These are phyloP conservation scores for Calycina herbarum DNA, from an alignment of 2,329 filamentous ascomycete genomes.

Conservation along the genomic window DNA sequence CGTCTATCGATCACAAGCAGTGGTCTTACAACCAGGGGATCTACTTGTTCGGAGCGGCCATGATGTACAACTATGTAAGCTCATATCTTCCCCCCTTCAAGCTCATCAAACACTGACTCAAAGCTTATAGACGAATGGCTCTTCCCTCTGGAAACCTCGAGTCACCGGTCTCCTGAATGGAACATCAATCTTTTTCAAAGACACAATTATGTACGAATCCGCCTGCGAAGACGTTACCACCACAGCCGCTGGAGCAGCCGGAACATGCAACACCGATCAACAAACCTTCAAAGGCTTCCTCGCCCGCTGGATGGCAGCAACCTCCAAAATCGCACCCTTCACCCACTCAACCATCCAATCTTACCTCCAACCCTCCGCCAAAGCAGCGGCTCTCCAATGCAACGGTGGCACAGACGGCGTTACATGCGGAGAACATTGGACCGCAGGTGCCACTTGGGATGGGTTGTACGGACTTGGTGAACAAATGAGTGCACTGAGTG, in stretches of 20 bases:
- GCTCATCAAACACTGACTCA: conserved; percentile 19
- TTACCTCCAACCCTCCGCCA: conserved; percentile 53
- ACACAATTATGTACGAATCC: conserved; percentile 60
- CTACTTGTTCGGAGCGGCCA: conserved; percentile 58
- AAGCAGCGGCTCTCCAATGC: conserved; percentile 49
- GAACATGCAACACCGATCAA: conserved; percentile 61
- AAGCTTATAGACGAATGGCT: conserved; percentile 30
- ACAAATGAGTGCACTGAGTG: conserved; percentile 68
- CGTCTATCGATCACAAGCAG: conserved; percentile 57
- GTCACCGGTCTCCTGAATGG: conserved; percentile 56
- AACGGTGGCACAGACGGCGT: conserved; percentile 54
- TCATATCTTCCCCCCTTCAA: neutral
- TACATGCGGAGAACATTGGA: conserved; percentile 63
- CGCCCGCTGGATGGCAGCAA: conserved; percentile 60
- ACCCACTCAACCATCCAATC: conserved; percentile 54
- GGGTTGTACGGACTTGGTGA: conserved; percentile 63
- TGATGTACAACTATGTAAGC: conserved; percentile 49
- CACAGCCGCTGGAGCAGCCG: conserved; percentile 35
- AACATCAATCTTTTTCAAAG: conserved; percentile 55
- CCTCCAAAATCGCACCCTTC: conserved; percentile 63
- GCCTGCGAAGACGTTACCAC: conserved; percentile 56
- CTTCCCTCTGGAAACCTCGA: conserved; percentile 54
- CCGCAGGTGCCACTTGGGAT: conserved; percentile 54
- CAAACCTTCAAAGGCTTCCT: conserved; percentile 64
- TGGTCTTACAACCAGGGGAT: conserved; percentile 70